A percentile compares a stretch with the other conserved stretches of the same genome.
Evolutionary conservation across 257 asterid species (phyloP).

Genomic region (Salvia splendens): DNA sequence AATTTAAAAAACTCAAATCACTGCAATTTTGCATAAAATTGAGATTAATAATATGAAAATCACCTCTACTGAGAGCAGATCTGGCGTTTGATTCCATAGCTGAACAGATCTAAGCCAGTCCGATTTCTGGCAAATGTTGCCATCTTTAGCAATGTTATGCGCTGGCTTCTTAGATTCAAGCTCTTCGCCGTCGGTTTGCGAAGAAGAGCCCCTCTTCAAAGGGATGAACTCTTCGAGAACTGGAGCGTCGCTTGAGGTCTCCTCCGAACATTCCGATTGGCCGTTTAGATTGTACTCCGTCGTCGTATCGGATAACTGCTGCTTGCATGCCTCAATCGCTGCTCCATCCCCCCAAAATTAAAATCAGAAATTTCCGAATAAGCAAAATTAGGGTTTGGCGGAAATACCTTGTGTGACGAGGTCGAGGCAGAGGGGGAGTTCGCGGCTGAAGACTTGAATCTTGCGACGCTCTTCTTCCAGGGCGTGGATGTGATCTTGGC

Average conservation of each 20-base stretch:
- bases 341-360: neutral
- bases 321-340: conserved; percentile 92
- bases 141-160: conserved; percentile 18
- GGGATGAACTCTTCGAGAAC: conserved; percentile 74
- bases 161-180: conserved; percentile 33
- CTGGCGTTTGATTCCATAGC: conserved; percentile 74
- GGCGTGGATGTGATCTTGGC: conserved; percentile 60
- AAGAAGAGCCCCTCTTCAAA: conserved; percentile 42
- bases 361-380: neutral
- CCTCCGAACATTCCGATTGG: conserved; percentile 74
- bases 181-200: conserved; percentile 39
- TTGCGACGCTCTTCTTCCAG: conserved; percentile 76
- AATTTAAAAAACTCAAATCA: neutral
- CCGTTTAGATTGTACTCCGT: conserved; percentile 50
- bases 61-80: conserved; percentile 52
- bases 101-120: conserved; percentile 88
- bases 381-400: neutral
- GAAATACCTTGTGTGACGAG: conserved; percentile 81
- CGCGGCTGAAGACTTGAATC: conserved; percentile 92
- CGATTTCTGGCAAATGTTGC: conserved; percentile 46
- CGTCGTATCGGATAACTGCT: conserved; percentile 54
- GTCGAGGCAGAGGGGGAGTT: conserved; percentile 88
- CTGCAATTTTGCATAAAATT: neutral
- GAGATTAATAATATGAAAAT: neutral
- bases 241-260: conserved; percentile 72